Evolutionary conservation across 2,329 filamentous ascomycete species (phyloP), one percentile per base, ranked within the genome.

Genomic region (Fusarium sororula): DNA sequence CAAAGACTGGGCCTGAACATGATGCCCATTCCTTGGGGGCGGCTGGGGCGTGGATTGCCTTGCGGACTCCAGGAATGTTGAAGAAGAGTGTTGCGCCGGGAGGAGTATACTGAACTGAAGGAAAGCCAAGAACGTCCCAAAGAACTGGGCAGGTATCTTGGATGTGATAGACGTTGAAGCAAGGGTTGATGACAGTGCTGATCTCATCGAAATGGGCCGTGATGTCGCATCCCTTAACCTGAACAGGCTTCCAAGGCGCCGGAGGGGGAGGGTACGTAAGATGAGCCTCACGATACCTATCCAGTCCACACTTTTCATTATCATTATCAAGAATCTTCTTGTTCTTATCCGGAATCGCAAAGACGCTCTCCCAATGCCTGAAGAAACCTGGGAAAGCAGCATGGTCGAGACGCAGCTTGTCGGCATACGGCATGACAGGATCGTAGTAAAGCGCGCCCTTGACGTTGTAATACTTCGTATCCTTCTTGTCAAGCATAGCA

Each of bases 261-360:
- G 48, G 24, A 1, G 66, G 66, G 10, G 66, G 66, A 7, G 66
- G 66, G 4, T 69, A 69, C 0, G 65, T 51, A 26, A 69, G 38
- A 15, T 69, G 66, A 6, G 57, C 24, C 20, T 69, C 66, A 1
- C 66, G 66, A 26, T 69, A 69, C 22, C 12, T 69, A 37, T 69
- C 66, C 22, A 69, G 6, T 1, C 65, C 66, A 11, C 66, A 69
- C 13, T 69, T 69, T 4, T 69, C 66, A 9, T 69, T 69, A 10
- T 69, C 66, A 1, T 37, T 50, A 11, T 69, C 66, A 6, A 69
- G 66, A 6, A 69, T 69, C 32, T 69, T 69, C 50, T 69, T 69
- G 2, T 69, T 69, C 28, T 64, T 69, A 18, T 69, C 32, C 3
- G 66, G 66, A 24, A 69, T 69, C 1, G 56, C 66, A 41, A 69